A percentile compares a stretch with the other conserved stretches of the same genome.
phyloP scores from a whole-genome alignment of 2,329 filamentous ascomycete genomes.

The Sporothrix luriei region DNA sequence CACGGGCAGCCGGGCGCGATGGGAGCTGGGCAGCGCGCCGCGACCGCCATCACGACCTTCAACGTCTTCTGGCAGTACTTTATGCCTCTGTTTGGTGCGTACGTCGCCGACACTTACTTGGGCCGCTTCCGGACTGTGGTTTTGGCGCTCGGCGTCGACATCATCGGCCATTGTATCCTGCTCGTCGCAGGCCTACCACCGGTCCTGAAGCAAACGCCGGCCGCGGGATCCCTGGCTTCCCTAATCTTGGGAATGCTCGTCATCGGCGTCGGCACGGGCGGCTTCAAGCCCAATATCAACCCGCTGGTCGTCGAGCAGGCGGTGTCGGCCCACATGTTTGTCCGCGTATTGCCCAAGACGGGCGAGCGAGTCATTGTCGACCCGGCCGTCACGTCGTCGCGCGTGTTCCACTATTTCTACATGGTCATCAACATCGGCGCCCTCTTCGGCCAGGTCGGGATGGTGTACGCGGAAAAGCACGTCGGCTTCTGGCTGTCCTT shows the following conservation, averaged over 20 bases:
- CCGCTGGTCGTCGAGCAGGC: conserved; percentile 69
- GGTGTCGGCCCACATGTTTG: conserved; percentile 55
- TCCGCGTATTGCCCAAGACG: conserved; percentile 52
- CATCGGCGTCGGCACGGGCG: conserved; percentile 66
- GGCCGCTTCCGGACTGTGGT: conserved; percentile 71
- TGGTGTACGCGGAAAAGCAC: conserved; percentile 66
- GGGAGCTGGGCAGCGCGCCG: conserved; percentile 48
- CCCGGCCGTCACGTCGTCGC: conserved; percentile 61
- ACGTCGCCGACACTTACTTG: conserved; percentile 58
- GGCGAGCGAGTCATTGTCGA: conserved; percentile 68
- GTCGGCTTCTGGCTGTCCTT: conserved; percentile 66
- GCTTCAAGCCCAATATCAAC: conserved; percentile 71
- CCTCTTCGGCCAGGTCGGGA: conserved; percentile 56
- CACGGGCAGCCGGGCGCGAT: conserved; percentile 56
- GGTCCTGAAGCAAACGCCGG: neutral
- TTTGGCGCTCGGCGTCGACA: conserved; percentile 61
- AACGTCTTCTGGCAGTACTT: conserved; percentile 63
- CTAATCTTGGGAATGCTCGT: conserved; percentile 63
- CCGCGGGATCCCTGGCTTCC: conserved; percentile 55
- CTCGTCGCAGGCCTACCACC: conserved; percentile 3
- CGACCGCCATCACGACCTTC: conserved; percentile 43
- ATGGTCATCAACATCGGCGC: conserved; percentile 62
- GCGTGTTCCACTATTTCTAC: conserved; percentile 72
- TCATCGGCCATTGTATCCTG: conserved; percentile 45
- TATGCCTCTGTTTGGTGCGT: conserved; percentile 60